A percentile compares a stretch with the other conserved stretches of the same genome.
phyloP scores from a whole-genome alignment of 2,329 filamentous ascomycete genomes.

The Aspergillus ruber region DNA sequence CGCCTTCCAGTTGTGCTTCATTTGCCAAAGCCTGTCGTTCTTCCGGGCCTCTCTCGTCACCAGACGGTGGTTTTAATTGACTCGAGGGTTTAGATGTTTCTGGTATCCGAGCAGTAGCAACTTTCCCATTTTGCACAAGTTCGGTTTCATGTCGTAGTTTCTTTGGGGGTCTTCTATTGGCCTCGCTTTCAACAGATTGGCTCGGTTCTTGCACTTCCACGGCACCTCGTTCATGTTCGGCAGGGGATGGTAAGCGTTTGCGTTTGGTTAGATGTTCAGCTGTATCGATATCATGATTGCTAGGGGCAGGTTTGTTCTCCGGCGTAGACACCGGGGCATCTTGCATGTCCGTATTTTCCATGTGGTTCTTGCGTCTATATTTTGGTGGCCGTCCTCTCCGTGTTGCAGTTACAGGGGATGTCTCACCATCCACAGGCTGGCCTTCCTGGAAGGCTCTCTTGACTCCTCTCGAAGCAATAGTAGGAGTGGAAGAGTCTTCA shows the following conservation, averaged over 20 bases:
- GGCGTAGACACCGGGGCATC: not conserved
- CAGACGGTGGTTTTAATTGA: not conserved
- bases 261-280: not conserved
- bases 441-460: slow-evolving; percentile 8
- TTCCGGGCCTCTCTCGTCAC: not conserved
- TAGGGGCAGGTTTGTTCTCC: not conserved
- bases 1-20: not conserved
- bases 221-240: not conserved
- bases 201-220: not conserved
- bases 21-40: no score
- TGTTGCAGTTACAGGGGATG: not conserved
- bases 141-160: not conserved
- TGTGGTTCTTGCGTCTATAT: slow-evolving; percentile 5
- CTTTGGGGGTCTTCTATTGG: not conserved
- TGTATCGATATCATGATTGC: not conserved
- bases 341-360: not conserved
- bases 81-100: not conserved
- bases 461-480: slow-evolving; percentile 1
- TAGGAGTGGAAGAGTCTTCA: not conserved
- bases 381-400: slow-evolving; percentile 14
- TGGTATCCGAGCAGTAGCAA: not conserved
- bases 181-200: not conserved
- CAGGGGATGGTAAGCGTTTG: not conserved
- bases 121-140: not conserved
- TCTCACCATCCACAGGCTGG: slow-evolving; percentile 1